Evolutionary conservation across 805 yeast genomes (phyloP), one percentile per base, ranked within the genome.

Genomic region (Kregervanrija delftensis): DNA sequence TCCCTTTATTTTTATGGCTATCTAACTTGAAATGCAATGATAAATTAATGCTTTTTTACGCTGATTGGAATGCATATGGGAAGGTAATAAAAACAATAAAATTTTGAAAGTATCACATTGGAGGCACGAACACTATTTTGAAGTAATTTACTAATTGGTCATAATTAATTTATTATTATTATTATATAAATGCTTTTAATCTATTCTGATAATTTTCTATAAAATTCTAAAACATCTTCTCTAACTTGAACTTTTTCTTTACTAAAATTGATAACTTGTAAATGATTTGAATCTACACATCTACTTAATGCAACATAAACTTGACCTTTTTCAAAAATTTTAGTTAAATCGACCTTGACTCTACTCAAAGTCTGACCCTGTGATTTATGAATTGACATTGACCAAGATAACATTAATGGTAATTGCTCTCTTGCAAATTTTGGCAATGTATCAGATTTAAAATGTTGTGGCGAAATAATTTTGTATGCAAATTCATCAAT

Each of bases 301-400:
- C 95, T 73, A 38, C 89, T 82, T 41, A 86, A 64, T 0, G 95
- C 93, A 33, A 86, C 93, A 55, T 86, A 86, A 4, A 83, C 88
- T 55, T 86, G 95, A 15, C 95, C 95, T 44, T 78, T 83, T 59
- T 86, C 95, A 53, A 86, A 86, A 22, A 79, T 74, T 50, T 71
- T 75, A 22, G 74, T 68, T 40, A 86, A 61, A 55, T 86, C 90
- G 11, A 86, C 87, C 49, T 76, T 77, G 3, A 86, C 80, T 49
- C 86, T 62, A 36, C 76, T 79, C 38, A 86, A 71, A 0, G 95
- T 84, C 64, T 86, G 95, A 2, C 95, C 95, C 59, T 86, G 95
- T 0, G 93, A 78, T 59, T 86, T 86, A 58, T 86, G 95, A 41
- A 86, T 86, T 0, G 93, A 86, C 52, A 86, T 61, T 0, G 95